Percentiles rank a stretch among this genome's conserved stretches.
Evolutionary conservation across 2,329 filamentous ascomycete species (phyloP).

Genomic region (Neonectria coccinea): DNA sequence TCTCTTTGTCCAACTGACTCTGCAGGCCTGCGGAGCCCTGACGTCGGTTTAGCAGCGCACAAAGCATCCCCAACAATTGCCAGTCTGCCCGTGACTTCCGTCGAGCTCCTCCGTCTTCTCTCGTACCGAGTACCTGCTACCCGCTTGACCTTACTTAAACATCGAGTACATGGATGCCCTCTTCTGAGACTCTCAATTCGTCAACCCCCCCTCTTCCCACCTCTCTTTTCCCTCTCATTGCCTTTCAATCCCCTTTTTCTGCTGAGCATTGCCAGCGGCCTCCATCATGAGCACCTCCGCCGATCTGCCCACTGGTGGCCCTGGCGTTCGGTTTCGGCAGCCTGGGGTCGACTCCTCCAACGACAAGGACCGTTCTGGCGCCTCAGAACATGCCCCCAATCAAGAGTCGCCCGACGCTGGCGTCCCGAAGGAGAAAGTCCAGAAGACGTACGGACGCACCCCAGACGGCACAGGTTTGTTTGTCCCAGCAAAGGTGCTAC

Average conservation of each 20-base stretch:
- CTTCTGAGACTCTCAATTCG: constrained; percentile 4
- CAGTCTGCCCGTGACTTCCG: constrained; percentile 22
- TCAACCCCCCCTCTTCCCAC: background rate
- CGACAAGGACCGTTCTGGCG: constrained; percentile 31
- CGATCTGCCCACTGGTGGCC: constrained; percentile 42
- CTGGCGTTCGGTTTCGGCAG: constrained; percentile 49
- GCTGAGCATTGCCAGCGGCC: constrained; percentile 15
- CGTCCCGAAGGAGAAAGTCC: constrained; percentile 50
- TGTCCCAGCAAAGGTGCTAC: constrained; percentile 36
- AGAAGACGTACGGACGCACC: constrained; percentile 91
- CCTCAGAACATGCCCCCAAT: constrained; percentile 27
- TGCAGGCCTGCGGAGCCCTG: constrained; percentile 46
- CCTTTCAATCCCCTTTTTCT: constrained; percentile 19
- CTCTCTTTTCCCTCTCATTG: constrained; percentile 4
- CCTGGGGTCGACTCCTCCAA: constrained; percentile 33
- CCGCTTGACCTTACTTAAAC: constrained; percentile 9
- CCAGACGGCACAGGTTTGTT: constrained; percentile 88
- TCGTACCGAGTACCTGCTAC: constrained; percentile 5
- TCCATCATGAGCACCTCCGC: constrained; percentile 49
- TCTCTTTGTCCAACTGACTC: constrained; percentile 19
- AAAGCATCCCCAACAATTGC: constrained; percentile 30
- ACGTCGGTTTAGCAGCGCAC: constrained; percentile 39
- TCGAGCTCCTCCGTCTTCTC: constrained; percentile 21
- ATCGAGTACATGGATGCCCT: constrained; percentile 3
- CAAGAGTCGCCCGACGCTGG: constrained; percentile 31